Evolutionary conservation across 176 grass and related monocot species (phyloP).

Genomic region (Cenchrus americanus): DNA sequence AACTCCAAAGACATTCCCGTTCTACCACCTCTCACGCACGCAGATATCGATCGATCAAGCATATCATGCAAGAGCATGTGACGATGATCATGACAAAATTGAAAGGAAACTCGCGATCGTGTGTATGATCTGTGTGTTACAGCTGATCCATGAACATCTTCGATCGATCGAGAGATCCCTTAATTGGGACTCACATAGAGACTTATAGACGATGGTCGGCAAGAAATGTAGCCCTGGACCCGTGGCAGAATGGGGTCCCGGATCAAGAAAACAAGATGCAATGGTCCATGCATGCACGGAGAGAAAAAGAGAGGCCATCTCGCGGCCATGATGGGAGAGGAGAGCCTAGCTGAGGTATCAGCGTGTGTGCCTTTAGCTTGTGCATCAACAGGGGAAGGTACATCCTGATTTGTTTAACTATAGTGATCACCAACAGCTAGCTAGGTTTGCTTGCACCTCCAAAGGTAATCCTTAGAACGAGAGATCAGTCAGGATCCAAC

Average conservation of each 20-base stretch:
- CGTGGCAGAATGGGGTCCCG: conserved; percentile 9
- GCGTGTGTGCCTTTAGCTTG: not conserved
- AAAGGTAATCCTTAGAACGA: conserved; percentile 40
- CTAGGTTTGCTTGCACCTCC: conserved; percentile 23
- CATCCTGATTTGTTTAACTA: conserved; percentile 17
- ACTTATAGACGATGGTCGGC: conserved; percentile 20
- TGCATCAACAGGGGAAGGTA: not conserved
- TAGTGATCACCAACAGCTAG: not conserved
- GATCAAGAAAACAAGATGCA: not conserved
- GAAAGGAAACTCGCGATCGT: not conserved
- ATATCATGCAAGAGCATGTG: not conserved
- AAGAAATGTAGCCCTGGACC: not conserved
- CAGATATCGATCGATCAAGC: not conserved
- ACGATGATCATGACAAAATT: conserved; percentile 19
- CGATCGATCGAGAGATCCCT: not conserved
- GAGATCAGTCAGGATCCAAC: not conserved
- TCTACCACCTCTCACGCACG: not conserved
- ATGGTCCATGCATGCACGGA: conserved; percentile 16
- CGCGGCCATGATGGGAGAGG: conserved; percentile 20
- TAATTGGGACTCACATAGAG: not conserved
- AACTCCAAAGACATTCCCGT: not conserved
- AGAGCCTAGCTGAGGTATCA: not conserved
- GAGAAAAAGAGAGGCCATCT: conserved; percentile 31
- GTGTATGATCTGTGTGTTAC: not conserved
- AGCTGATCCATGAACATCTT: conserved; percentile 16